A percentile compares a stretch with the other conserved stretches of the same genome.
Conservation (phyloP, 169 alveolate species). For the Cryptosporidium tyzzeri region DNA sequence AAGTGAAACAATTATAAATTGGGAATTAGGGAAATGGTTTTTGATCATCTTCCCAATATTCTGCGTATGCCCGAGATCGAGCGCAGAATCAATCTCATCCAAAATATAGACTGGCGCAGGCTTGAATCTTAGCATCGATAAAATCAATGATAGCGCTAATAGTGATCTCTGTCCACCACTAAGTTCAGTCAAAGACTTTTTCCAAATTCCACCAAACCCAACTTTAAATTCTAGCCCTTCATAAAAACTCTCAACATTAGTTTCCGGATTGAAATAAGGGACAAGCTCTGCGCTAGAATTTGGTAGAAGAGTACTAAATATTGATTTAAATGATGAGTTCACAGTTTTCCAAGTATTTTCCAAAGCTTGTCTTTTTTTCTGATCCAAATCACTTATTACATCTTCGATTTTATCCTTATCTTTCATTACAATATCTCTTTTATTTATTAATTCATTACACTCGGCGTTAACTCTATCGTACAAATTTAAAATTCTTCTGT, state of each 20-base stretch:
- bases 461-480: constrained; percentile 93
- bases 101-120: constrained; percentile 99
- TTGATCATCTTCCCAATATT: constrained; percentile 97
- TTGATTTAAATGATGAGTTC: constrained; percentile 91
- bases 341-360: constrained; percentile 90
- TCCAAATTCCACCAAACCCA: constrained; percentile 94
- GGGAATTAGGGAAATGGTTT: constrained; percentile 96
- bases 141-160: constrained; percentile 95
- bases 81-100: constrained; percentile 99
- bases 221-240: constrained; percentile 89
- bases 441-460: constrained; percentile 87
- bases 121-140: constrained; percentile 95
- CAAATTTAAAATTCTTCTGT: constrained; percentile 93
- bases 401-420: constrained; percentile 92
- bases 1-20: constrained; percentile 95
- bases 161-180: constrained; percentile 97
- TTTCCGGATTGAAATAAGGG: constrained; percentile 51
- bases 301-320: constrained; percentile 93
- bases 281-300: constrained; percentile 93
- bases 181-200: constrained; percentile 90
- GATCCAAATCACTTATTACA: constrained; percentile 94
- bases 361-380: constrained; percentile 90
- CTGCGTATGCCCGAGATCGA: constrained; percentile 98
- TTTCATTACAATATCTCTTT: constrained; percentile 89
- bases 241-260: constrained; percentile 66